A percentile compares a stretch with the other conserved stretches of the same genome.
These are phyloP conservation scores for Stenocarpella maydis DNA, from an alignment of 2,329 filamentous ascomycete species.

Conservation along the genomic window DNA sequence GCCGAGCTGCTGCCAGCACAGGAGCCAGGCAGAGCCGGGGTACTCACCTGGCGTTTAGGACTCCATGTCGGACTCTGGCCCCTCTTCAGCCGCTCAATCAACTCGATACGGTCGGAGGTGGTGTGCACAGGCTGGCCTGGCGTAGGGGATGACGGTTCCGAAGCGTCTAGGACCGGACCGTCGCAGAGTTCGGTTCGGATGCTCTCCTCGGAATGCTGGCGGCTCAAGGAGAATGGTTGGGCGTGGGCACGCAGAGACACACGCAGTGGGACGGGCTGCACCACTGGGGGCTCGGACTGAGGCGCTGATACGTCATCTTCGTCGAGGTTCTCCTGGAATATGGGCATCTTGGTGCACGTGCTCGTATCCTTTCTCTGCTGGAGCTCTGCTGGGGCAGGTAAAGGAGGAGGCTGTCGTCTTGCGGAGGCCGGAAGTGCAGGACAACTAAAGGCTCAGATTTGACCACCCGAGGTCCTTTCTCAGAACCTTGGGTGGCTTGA, in stretches of 20 bases:
- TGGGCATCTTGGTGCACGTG: conserved; percentile 30
- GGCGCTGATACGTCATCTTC: conserved; percentile 27
- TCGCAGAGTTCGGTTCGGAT: conserved; percentile 69
- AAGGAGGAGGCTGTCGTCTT: not conserved
- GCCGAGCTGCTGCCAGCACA: not conserved
- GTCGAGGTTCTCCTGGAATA: conserved; percentile 33
- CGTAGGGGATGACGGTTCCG: conserved; percentile 43
- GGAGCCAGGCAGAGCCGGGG: not conserved
- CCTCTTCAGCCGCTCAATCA: conserved; percentile 86
- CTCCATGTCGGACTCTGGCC: conserved; percentile 80
- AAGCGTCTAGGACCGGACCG: conserved; percentile 58
- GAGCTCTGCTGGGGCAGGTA: not conserved
- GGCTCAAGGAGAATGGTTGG: conserved; percentile 37
- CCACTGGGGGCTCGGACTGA: conserved; percentile 10
- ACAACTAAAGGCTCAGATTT: not conserved
- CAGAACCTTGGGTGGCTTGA: conserved; percentile 34
- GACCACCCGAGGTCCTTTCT: conserved; percentile 36
- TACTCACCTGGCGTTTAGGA: conserved; percentile 66
- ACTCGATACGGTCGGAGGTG: conserved; percentile 72
- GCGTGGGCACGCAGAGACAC: conserved; percentile 10
- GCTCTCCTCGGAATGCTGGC: conserved; percentile 65
- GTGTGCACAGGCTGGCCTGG: conserved; percentile 41
- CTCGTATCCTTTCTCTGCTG: not conserved
- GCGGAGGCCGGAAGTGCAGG: not conserved
- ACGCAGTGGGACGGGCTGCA: conserved; percentile 17